Evolutionary conservation across 257 asterid genomes (phyloP), one percentile per base, ranked within the genome.

Genomic region (Gardenia jasminoides): DNA sequence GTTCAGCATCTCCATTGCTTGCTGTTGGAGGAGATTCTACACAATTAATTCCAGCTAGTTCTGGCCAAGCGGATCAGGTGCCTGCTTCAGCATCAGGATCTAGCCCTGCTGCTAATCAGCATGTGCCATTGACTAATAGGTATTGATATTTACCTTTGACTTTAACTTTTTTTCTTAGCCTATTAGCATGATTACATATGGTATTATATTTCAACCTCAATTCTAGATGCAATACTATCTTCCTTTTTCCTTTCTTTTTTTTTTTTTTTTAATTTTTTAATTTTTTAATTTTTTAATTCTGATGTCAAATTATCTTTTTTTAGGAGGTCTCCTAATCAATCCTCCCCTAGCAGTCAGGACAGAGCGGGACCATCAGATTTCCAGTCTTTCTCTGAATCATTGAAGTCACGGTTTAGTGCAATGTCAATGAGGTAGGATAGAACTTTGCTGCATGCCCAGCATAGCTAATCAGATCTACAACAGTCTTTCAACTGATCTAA

Each of bases 281-380:
- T n/a, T n/a, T n/a, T n/a, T n/a, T n/a, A n/a, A n/a, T n/a, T n/a
- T n/a, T n/a, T n/a, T n/a, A n/a, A n/a, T 69, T 81, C 69, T 83
- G 67, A 67, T 74, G n/a, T 62, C 67, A 10, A 64, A 50, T 56
- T 77, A 22, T 67, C 56, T 31, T 78, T 44, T 64, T 66, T 61
- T 76, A 86, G 93, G 85, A 78, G 83, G 58, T 85, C 90, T 76
- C 91, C 89, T 81, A 83, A 77, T 62, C 96, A 84, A 54, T 82
- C 89, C 71, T 89, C 92, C 52, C 91, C 93, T 9, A 84, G 78
- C 83, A 85, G 83, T 82, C 97, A 91, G 83, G 93, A 92, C 83
- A 82, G 92, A 88, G 94, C 90, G 76, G 97, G 98, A 80, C 89
- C 98, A 65, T 95, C 97, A 30, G 98, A 90, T 83, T 81, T 95